Conservation (phyloP, 768 basidiomycete species). For the Neoboletus subvelutipes region DNA sequence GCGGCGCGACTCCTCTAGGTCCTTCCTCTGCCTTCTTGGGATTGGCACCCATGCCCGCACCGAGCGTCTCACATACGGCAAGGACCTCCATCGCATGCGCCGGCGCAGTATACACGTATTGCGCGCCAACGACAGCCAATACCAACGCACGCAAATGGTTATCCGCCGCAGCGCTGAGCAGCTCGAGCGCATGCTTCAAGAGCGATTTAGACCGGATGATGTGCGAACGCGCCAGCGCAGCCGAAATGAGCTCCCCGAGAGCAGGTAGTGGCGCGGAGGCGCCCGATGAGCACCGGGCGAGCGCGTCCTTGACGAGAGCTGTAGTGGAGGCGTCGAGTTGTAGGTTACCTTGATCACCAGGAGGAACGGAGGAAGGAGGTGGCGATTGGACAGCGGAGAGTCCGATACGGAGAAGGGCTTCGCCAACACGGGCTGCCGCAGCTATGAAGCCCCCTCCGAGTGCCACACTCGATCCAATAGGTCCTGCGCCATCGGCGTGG, state of each 20-base stretch:
- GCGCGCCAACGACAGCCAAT: conserved; percentile 63
- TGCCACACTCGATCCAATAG: conserved; percentile 23
- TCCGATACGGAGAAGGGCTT: conserved; percentile 52
- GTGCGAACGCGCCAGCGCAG: conserved; percentile 22
- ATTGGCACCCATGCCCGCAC: conserved; percentile 59
- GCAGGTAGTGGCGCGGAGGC: conserved; percentile 21
- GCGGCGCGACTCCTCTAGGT: background rate
- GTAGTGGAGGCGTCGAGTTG: conserved; percentile 18
- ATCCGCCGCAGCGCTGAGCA: conserved; percentile 59
- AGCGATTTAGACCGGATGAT: conserved; percentile 37
- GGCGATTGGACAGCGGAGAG: conserved; percentile 20
- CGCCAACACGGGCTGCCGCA: conserved; percentile 51
- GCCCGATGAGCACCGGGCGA: conserved; percentile 24
- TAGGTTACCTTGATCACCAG: conserved; percentile 2
- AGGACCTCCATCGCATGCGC: conserved; percentile 70
- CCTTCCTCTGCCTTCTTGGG: conserved; percentile 23
- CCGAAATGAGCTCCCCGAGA: conserved; percentile 18
- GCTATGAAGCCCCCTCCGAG: conserved; percentile 40
- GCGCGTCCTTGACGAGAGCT: conserved; percentile 27
- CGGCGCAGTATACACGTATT: conserved; percentile 68
- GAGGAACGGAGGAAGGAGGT: background rate
- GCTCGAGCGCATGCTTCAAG: conserved; percentile 57
- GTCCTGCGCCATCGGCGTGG: conserved; percentile 38
- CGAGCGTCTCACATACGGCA: conserved; percentile 65
- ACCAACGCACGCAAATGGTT: conserved; percentile 73